Conservation (phyloP, 352 stramenopile genomes). For the Globisporangium irregulare region DNA sequence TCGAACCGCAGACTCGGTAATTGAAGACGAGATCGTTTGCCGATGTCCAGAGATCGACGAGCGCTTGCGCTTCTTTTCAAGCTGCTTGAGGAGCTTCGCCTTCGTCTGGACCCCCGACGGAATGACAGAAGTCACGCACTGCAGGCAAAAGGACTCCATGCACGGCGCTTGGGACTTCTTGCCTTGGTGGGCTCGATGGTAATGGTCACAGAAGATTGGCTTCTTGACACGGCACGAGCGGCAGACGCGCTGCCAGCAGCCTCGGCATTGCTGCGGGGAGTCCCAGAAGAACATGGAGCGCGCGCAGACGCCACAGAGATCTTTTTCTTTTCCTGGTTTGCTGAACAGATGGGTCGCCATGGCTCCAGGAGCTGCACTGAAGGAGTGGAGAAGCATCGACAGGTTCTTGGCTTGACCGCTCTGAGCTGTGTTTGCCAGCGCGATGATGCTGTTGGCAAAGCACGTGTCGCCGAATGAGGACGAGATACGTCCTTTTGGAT, state of each 20-base stretch:
- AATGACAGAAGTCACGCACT: constrained; percentile 68
- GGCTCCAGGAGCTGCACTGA: constrained; percentile 1
- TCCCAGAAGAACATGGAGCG: constrained; percentile 66
- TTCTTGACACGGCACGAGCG: constrained; percentile 61
- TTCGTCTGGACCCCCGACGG: constrained; percentile 63
- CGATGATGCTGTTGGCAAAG: constrained; percentile 58
- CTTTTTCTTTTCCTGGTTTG: constrained; percentile 16
- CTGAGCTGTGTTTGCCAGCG: constrained; percentile 57
- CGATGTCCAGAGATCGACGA: constrained; percentile 26
- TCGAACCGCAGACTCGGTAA: constrained; percentile 22
- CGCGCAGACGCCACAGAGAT: constrained; percentile 58
- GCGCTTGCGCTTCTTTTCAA: constrained; percentile 61
- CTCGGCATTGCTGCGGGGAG: constrained; percentile 46
- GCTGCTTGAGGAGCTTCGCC: constrained; percentile 55
- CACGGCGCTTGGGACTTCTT: constrained; percentile 35
- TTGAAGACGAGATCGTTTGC: constrained; percentile 30
- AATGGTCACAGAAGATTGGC: constrained; percentile 75
- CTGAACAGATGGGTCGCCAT: constrained; percentile 7
- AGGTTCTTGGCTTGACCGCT: constrained; percentile 77
- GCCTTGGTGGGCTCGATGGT: constrained; percentile 32
- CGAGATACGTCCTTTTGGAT: constrained; percentile 50
- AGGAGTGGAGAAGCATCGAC: constrained; percentile 47
- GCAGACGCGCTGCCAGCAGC: constrained; percentile 68
- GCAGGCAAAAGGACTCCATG: constrained; percentile 74
- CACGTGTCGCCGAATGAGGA: constrained; percentile 49